phyloP scores from a whole-genome alignment of 202 grass and related monocot species.

The Panicum hallii region DNA sequence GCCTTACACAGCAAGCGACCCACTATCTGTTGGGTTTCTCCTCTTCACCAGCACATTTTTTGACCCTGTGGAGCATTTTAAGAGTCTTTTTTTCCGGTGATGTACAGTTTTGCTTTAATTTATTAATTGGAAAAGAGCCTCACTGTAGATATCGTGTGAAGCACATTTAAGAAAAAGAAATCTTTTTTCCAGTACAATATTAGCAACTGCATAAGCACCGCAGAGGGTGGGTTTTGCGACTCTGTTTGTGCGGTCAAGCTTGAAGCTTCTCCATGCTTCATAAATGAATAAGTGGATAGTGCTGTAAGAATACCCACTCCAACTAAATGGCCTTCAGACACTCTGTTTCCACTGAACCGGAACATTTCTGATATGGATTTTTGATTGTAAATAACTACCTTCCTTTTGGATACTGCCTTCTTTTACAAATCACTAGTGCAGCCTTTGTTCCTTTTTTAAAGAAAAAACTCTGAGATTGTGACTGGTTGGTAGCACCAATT shows the following conservation, averaged over 20 bases:
- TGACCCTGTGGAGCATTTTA: background rate
- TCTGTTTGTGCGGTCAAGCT: constrained; percentile 18
- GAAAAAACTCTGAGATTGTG: constrained; percentile 8
- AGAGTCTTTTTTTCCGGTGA: background rate
- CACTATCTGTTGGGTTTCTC: background rate
- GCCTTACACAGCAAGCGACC: constrained; percentile 43
- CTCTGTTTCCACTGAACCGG: constrained; percentile 35
- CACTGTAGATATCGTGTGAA: constrained; percentile 5
- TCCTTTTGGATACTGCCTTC: constrained; percentile 5
- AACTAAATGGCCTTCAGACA: background rate
- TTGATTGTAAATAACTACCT: background rate
- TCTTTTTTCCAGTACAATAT: constrained; percentile 26
- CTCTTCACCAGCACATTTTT: background rate
- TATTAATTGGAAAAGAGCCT: background rate
- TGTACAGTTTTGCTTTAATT: constrained; percentile 17
- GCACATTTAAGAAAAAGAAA: constrained; percentile 29
- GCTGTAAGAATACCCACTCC: constrained; percentile 45
- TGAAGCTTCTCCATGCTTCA: constrained; percentile 10
- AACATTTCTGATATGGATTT: constrained; percentile 15
- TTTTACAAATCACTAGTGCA: background rate
- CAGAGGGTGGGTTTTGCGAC: background rate
- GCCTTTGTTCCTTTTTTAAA: background rate
- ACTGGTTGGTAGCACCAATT: constrained; percentile 45
- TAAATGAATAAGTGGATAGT: constrained; percentile 36
- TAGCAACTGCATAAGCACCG: background rate